Evolutionary conservation across 2,329 filamentous ascomycete species (phyloP), one percentile per base, ranked within the genome.

Genomic region (Fusarium napiforme): DNA sequence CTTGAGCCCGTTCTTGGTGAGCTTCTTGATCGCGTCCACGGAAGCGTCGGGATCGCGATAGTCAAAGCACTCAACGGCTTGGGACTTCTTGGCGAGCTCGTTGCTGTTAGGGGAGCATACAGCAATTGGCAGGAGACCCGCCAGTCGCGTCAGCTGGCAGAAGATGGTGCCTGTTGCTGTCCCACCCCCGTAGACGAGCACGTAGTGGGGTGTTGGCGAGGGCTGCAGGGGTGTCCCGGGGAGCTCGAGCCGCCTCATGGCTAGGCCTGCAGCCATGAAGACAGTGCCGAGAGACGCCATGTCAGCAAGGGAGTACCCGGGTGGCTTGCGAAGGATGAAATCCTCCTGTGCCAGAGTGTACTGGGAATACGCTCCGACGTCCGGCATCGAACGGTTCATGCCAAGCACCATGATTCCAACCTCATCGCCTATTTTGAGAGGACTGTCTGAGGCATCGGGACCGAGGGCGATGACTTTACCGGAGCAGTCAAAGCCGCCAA

Each of bases 101-200:
- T 61, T 37, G 36, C 59, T 61, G n/a, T 23, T 61, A 10, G 59
- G 15, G 4, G 64, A 67, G 26, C 64, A 67, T 7, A 43, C 59
- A 18, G 64, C 59, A 23, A 67, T 67, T 23, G 55, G 50, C 5
- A 47, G 23, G 18, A 64, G 30, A 12, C 60, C 55, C 2, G 60
- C 60, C 21, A 59, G 40, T 26, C 36, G 55, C 23, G 53, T 34
- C 12, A 64, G 23, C 21, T 64, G 60, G 14, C 55, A 32, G 15
- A 53, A 56, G 45, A 64, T 64, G 26, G 60, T 47, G 7, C 60
- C 60, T n/a, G 60, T 64, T 18, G 59, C 64, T 21, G 64, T 67
- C 7, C 64, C 64, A 21, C 64, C 64, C 3, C 64, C 64, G 15
- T 67, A 67, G 9, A 67, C 59, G 15, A 67, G 42, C 10, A 64